A percentile compares a stretch with the other conserved stretches of the same genome.
Conservation (phyloP, 2,329 filamentous ascomycete species). For the Metarhizium robertsii region DNA sequence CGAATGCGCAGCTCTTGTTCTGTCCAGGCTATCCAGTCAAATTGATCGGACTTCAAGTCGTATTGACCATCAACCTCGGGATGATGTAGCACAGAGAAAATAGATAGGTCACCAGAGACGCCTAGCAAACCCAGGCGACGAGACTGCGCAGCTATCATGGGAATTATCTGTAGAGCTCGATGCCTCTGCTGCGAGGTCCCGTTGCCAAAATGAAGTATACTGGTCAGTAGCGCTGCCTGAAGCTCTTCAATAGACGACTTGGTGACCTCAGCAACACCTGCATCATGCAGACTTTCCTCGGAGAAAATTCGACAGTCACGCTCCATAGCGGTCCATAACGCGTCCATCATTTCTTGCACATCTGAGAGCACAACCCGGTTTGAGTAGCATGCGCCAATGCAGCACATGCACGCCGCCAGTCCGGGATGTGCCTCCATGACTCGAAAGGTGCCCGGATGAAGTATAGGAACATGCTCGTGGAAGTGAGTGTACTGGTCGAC, state of each 20-base stretch:
- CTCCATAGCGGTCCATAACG: constrained; percentile 49
- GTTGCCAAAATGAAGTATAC: constrained; percentile 59
- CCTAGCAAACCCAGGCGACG: constrained; percentile 47
- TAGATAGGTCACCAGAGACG: constrained; percentile 31
- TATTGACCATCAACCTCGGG: constrained; percentile 45
- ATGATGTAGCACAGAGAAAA: constrained; percentile 46
- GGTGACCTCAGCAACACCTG: constrained; percentile 16
- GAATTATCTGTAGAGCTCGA: constrained; percentile 49
- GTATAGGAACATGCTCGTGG: constrained; percentile 63
- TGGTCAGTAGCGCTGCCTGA: constrained; percentile 55
- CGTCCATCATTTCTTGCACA: constrained; percentile 60
- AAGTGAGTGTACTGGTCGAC: constrained; percentile 64
- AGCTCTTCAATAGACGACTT: constrained; percentile 52
- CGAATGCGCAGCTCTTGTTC: constrained; percentile 62
- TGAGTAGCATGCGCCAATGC: constrained; percentile 67
- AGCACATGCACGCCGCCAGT: constrained; percentile 60
- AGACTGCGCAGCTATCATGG: constrained; percentile 45
- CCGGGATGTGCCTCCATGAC: constrained; percentile 57
- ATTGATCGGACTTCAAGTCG: constrained; percentile 16
- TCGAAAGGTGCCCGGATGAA: constrained; percentile 64
- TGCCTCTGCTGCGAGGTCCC: constrained; percentile 57
- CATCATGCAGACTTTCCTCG: constrained; percentile 12
- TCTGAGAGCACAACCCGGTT: constrained; percentile 48
- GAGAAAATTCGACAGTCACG: constrained; percentile 41
- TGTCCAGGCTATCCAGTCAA: constrained; percentile 56